phyloP scores from a whole-genome alignment of 2,329 filamentous ascomycete genomes.

The Aspergillus aculeatinus region DNA sequence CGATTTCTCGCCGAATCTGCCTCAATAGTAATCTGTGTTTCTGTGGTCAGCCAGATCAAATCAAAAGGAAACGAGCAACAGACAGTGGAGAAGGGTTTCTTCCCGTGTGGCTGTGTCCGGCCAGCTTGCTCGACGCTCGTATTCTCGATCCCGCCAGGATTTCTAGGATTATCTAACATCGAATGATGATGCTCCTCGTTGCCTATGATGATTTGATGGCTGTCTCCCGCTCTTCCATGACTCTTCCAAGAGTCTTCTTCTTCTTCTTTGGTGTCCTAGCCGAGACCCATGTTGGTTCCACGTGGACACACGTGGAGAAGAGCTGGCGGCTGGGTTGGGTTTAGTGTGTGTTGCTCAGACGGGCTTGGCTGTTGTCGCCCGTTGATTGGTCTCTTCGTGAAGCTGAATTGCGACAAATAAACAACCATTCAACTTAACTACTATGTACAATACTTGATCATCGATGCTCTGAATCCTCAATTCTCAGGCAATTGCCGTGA shows the following conservation, averaged over 20 bases:
- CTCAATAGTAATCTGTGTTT: not conserved
- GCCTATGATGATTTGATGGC: not conserved
- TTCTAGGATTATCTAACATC: not conserved
- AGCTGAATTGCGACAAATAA: not conserved
- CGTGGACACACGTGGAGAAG: conserved; percentile 38
- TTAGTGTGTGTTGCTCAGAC: conserved; percentile 1
- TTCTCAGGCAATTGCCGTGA: not conserved
- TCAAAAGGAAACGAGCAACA: not conserved
- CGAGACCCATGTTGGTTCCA: conserved; percentile 34
- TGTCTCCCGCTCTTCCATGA: conserved; percentile 20
- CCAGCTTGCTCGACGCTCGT: conserved; percentile 4
- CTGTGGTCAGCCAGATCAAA: not conserved
- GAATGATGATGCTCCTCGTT: not conserved
- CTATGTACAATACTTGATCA: not conserved
- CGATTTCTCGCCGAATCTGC: not conserved
- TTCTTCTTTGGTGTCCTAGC: conserved; percentile 10
- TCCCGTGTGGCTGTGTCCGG: conserved; percentile 14
- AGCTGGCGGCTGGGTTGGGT: conserved; percentile 7
- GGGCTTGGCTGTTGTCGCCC: conserved; percentile 12
- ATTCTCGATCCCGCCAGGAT: conserved; percentile 3
- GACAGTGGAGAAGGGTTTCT: conserved; percentile 3
- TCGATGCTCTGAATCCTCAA: too few species aligned
- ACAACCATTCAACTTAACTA: not conserved
- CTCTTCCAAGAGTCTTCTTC: conserved; percentile 29
- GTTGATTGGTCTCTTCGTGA: not conserved